A percentile compares a stretch with the other conserved stretches of the same genome.
These are phyloP conservation scores for Vitis hybrid DNA, from an alignment of 177 flowering plant species.

Conservation along the genomic window DNA sequence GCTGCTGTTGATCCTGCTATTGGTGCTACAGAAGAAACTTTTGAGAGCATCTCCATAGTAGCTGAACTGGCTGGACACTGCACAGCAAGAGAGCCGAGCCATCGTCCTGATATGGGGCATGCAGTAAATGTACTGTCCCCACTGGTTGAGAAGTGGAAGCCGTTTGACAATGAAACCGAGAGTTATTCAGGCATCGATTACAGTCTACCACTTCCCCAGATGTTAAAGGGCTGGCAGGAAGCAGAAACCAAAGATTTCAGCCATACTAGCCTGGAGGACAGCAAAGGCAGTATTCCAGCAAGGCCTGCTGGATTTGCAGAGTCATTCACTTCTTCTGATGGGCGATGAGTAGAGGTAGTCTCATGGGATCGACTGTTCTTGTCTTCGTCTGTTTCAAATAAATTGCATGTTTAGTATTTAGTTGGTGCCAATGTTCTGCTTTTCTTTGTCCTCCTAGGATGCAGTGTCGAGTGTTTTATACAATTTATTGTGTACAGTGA, in stretches of 20 bases:
- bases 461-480: neutral
- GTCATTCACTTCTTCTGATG: conserved; percentile 52
- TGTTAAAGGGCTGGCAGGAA: conserved; percentile 32
- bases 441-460: neutral
- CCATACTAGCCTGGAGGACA: conserved; percentile 16
- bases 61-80: conserved; percentile 88
- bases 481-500: neutral
- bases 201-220: conserved; percentile 25
- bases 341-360: conserved; percentile 20
- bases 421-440: too few species aligned
- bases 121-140: conserved; percentile 68
- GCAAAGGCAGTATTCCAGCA: conserved; percentile 47
- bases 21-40: conserved; percentile 43
- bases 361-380: neutral
- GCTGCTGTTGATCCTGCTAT: conserved; percentile 64
- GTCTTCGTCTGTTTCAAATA: neutral
- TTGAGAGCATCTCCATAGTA: conserved; percentile 53
- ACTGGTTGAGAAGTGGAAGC: conserved; percentile 83
- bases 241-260: conserved; percentile 20
- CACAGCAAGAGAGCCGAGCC: conserved; percentile 77
- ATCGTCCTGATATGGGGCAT: conserved; percentile 88
- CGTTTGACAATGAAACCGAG: conserved; percentile 56
- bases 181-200: conserved; percentile 22
- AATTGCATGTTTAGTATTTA: neutral
- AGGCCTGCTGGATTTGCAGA: conserved; percentile 51